Conservation (phyloP, 257 asterid species). For the Petunia secreta region DNA sequence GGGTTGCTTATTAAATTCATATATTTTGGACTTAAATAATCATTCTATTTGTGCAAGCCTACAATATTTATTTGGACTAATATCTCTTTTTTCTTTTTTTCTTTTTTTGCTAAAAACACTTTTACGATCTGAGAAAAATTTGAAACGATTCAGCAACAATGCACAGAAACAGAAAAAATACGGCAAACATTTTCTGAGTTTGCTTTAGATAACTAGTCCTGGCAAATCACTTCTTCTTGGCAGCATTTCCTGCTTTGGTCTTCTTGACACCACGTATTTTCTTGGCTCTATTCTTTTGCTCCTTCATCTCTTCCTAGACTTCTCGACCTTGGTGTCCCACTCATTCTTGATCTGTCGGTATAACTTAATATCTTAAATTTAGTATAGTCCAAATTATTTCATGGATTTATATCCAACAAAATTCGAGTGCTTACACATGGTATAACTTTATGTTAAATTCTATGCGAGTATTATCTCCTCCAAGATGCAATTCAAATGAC, state of each 20-base stretch:
- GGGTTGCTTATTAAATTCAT: too few relatives aligned
- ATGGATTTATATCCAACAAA: too few relatives aligned
- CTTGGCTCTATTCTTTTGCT: slow-evolving; percentile 42
- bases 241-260: slow-evolving; percentile 48
- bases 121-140: neutral
- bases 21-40: too few relatives aligned
- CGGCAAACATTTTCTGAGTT: neutral
- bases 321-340: slow-evolving; percentile 43
- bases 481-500: too few relatives aligned
- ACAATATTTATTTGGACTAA: too few relatives aligned
- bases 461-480: too few relatives aligned
- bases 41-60: too few relatives aligned
- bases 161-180: neutral
- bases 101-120: neutral
- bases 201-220: neutral
- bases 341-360: slow-evolving; percentile 29
- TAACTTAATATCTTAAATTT: too few relatives aligned
- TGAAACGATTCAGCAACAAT: neutral
- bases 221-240: slow-evolving; percentile 30
- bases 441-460: too few relatives aligned
- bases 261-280: slow-evolving; percentile 44
- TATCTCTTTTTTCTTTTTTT: too few relatives aligned
- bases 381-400: too few relatives aligned
- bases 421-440: too few relatives aligned
- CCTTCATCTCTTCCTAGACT: slow-evolving; percentile 46